Conservation (phyloP, 163 green algal genomes). For the Scenedesmus sp. region DNA sequence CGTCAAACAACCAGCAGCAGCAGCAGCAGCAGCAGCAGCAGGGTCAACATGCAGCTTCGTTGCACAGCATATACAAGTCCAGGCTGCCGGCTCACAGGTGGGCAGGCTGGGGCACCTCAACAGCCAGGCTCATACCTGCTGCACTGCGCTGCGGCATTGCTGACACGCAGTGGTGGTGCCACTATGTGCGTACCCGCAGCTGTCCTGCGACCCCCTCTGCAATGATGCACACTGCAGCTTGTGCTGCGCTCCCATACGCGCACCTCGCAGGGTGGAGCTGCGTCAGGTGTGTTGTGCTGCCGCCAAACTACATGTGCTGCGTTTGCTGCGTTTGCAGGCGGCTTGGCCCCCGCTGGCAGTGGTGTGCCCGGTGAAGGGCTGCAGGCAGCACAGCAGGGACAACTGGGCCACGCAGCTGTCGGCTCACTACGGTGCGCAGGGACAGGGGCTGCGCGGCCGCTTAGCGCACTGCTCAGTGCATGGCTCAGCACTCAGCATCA, state of each 20-base stretch:
- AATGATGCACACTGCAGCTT: no score
- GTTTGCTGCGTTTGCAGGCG: not conserved
- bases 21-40: not conserved
- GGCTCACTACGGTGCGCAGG: slow-evolving; percentile 63
- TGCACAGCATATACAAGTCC: slow-evolving; percentile 9
- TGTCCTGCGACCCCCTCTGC: no score
- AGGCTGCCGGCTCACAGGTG: not conserved
- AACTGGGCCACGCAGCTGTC: slow-evolving; percentile 81
- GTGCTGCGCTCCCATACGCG: no score
- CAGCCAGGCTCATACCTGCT: not conserved
- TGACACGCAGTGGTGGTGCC: no score
- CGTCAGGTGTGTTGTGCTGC: not conserved
- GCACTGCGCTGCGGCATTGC: no score
- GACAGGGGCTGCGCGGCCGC: not conserved
- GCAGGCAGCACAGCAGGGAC: slow-evolving; percentile 63
- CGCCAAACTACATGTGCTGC: no score
- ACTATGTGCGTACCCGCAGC: no score
- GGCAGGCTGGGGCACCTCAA: not conserved
- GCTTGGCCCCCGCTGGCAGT: slow-evolving; percentile 67
- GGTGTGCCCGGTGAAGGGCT: slow-evolving; percentile 83
- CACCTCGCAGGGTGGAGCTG: no score
- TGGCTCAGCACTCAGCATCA: not conserved
- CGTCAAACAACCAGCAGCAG: not conserved
- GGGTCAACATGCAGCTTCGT: not conserved
- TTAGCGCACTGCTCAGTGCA: no score